phyloP scores from a whole-genome alignment of 768 basidiomycete genomes.

The Lepiota brunneoincarnata region DNA sequence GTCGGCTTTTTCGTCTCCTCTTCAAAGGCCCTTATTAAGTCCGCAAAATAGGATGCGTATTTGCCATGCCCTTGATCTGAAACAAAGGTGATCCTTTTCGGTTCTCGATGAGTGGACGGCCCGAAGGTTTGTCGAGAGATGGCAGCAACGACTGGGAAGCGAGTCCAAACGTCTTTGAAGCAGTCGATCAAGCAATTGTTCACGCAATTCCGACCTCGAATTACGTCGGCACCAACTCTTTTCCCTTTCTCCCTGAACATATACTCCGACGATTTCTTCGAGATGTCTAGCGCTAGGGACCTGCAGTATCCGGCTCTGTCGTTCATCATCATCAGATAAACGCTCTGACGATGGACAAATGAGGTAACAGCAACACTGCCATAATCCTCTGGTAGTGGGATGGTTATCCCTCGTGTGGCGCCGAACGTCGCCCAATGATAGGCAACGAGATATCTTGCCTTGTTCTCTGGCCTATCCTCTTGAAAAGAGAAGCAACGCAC shows the following conservation, averaged over 20 bases:
- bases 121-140: conserved; percentile 40
- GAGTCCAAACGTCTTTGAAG: conserved; percentile 55
- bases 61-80: conserved; percentile 26
- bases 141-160: conserved; percentile 56
- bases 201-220: conserved; percentile 19
- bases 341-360: conserved; percentile 34
- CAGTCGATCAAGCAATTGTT: conserved; percentile 55
- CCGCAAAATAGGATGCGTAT: conserved; percentile 41
- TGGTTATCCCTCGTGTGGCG: conserved; percentile 37
- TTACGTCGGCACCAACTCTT: conserved; percentile 14
- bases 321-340: conserved; percentile 43
- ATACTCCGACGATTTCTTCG: conserved; percentile 53
- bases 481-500: conserved; percentile 37
- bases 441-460: conserved; percentile 12
- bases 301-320: conserved; percentile 23
- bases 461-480: conserved; percentile 12
- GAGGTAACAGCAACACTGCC: conserved; percentile 39
- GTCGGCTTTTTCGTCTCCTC: conserved; percentile 50
- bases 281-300: conserved; percentile 50
- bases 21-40: conserved; percentile 48
- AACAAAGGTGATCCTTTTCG: conserved; percentile 41
- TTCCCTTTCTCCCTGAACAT: conserved; percentile 45
- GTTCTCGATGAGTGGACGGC: conserved; percentile 27
- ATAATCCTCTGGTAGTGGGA: conserved; percentile 28
- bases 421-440: conserved; percentile 63